Conservation (phyloP, 1,284 basidiomycete genomes). For the Boletellus dicymbophilus region DNA sequence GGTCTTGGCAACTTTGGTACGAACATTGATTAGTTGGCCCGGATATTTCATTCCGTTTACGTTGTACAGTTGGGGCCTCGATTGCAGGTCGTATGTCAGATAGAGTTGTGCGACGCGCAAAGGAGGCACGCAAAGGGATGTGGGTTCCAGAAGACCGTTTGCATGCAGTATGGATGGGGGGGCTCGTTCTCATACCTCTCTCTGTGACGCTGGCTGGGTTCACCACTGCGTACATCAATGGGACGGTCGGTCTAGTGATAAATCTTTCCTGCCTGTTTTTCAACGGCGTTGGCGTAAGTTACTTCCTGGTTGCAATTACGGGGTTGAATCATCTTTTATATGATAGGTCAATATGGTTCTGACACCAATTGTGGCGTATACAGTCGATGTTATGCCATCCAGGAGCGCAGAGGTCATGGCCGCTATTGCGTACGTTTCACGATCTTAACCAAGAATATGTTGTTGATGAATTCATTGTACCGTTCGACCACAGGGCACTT, state of each 20-base stretch:
- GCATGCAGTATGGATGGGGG: conserved; percentile 47
- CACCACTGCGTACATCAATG: conserved; percentile 37
- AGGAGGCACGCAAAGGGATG: conserved; percentile 46
- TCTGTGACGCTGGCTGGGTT: conserved; percentile 27
- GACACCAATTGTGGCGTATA: conserved; percentile 54
- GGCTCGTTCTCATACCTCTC: conserved; percentile 41
- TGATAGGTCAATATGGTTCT: conserved; percentile 47
- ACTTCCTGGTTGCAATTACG: too few relatives aligned
- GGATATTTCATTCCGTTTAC: not conserved
- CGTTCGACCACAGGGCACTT: conserved; percentile 36
- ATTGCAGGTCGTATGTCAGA: conserved; percentile 58
- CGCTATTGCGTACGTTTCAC: conserved; percentile 37
- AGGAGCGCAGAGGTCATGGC: conserved; percentile 56
- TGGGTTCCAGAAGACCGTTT: conserved; percentile 66
- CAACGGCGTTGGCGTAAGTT: conserved; percentile 51
- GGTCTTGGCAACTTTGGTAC: conserved; percentile 63
- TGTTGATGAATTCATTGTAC: too few relatives aligned
- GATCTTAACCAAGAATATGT: not conserved
- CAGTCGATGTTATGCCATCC: conserved; percentile 54
- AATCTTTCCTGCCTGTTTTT: conserved; percentile 46
- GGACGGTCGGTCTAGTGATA: conserved; percentile 40
- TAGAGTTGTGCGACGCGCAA: conserved; percentile 45
- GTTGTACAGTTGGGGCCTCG: conserved; percentile 48
- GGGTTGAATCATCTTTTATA: not conserved
- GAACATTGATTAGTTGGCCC: conserved; percentile 7